Percentiles rank a stretch among this genome's conserved stretches.
Conservation (phyloP, 441 rosid species). For the Populus hybrid region DNA sequence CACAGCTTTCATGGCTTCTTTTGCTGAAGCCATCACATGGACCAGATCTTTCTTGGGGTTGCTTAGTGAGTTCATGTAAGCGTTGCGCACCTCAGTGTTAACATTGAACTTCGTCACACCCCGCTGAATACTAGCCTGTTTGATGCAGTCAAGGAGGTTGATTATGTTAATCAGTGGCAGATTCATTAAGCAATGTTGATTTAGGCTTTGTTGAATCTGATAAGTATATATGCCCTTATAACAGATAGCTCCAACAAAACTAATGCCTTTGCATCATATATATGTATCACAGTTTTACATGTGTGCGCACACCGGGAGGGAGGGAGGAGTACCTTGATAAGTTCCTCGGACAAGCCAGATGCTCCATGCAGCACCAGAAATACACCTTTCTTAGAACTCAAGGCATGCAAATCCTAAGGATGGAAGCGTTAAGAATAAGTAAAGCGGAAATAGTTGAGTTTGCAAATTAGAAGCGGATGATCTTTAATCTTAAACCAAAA, state of each 20-base stretch:
- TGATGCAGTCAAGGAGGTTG: slow-evolving; percentile 14
- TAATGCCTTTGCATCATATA: neutral
- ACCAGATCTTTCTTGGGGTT: slow-evolving; percentile 62
- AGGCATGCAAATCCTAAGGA: slow-evolving; percentile 56
- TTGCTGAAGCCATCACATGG: slow-evolving; percentile 66
- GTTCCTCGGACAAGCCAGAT: slow-evolving; percentile 74
- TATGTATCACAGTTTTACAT: neutral
- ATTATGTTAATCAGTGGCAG: neutral
- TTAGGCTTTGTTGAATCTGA: neutral
- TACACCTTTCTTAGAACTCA: slow-evolving; percentile 76
- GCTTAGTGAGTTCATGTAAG: slow-evolving; percentile 68
- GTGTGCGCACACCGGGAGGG: too few species aligned
- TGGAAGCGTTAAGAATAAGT: too few species aligned
- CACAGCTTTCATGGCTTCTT: slow-evolving; percentile 84
- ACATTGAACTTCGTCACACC: slow-evolving; percentile 94
- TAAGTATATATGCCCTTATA: neutral
- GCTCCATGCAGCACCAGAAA: slow-evolving; percentile 92
- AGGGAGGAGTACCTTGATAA: slow-evolving; percentile 56
- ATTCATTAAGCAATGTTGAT: neutral
- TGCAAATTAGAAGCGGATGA: neutral
- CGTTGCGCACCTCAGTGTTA: slow-evolving; percentile 83
- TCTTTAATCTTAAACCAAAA: neutral
- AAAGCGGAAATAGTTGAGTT: too few species aligned
- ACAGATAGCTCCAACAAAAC: slow-evolving; percentile 2
- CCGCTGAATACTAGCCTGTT: slow-evolving; percentile 64